Base-by-base conservation (phyloP, 306 rosid species). In the Gillenia trifoliata region DNA sequence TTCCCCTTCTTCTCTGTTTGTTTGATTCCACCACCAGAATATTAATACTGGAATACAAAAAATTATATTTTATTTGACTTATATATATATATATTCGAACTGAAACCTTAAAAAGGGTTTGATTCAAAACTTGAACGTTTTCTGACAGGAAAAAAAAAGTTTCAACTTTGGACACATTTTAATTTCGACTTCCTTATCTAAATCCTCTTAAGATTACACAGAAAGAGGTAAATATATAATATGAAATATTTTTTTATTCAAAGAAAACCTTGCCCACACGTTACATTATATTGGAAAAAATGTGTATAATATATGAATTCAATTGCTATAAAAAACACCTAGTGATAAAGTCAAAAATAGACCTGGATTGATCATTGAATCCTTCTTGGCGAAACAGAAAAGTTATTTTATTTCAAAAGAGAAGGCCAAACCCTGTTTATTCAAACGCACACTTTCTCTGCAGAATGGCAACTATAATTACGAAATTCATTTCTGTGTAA, bases 261-360 rank as follows among this genome's bases (percentile, higher is more conserved):
- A 33, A 64, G 33, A 41, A 75, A 65, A 63, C 19, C 45, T 33
- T 22, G 73, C 56, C 70, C 77, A 20, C 43, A 28, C 26, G 77
- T 73, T 79, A 73, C 43, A 26, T 19, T 83, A 62, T 9, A 47
- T 7, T 68, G 7, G 4, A 2, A 26, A 16, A 25, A 8, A 17
- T 43, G 47, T 11, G 16, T 5, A 29, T 11, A 4, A 8, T 9
- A 41, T 29, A 61, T 25, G 45, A 3, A 29, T 2, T 11, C 4
- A 15, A 63, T 63, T 29, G 25, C 45, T 33, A 31, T 64, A 23
- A 20, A 8, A 31, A 11, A 26, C 31, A 30, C 33, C 69, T 30
- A 19, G 22, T 30, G 20, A 43, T 6, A 30, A 63, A 74, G 36
- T 45, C 54, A 74, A 16, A 63, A n/a, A 20, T 61, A 20, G 62